These are phyloP conservation scores for Balamuthia mandrillaris DNA, from an alignment of 208 protist species.

Conservation along the genomic window DNA sequence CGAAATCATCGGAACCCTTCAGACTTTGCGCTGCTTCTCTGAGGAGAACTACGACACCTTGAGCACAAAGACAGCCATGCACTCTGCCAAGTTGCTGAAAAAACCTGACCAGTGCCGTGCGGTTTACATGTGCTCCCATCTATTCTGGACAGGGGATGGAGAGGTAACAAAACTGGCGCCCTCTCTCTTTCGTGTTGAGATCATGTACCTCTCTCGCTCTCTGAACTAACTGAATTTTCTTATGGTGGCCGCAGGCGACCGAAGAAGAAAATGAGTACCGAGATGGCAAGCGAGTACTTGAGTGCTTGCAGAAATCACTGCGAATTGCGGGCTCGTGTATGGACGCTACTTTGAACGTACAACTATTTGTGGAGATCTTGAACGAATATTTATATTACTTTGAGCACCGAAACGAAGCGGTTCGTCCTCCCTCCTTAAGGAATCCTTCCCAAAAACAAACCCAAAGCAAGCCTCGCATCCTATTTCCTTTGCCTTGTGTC, in stretches of 20 bases:
- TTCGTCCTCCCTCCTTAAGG: conserved; percentile 29
- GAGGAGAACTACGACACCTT: conserved; percentile 89
- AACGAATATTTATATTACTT: conserved; percentile 90
- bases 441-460: background rate
- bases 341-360: conserved; percentile 69
- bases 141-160: conserved; percentile 76
- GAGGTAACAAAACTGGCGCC: background rate
- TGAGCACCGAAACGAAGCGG: conserved; percentile 70
- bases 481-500: background rate
- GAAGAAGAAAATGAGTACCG: conserved; percentile 42
- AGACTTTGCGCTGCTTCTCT: conserved; percentile 42
- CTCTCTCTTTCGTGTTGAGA: background rate
- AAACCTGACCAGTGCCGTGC: conserved; percentile 85
- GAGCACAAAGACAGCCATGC: conserved; percentile 81
- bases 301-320: conserved; percentile 86
- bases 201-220: too few relatives aligned
- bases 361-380: conserved; percentile 91
- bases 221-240: background rate
- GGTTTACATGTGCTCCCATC: conserved; percentile 75
- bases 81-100: conserved; percentile 83
- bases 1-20: conserved; percentile 71
- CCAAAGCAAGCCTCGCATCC: background rate
- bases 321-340: conserved; percentile 85
- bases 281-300: conserved; percentile 76
- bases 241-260: background rate